Base-by-base conservation (phyloP, 1,284 basidiomycete genomes). In the Cutaneotrichosporon cutaneum region DNA sequence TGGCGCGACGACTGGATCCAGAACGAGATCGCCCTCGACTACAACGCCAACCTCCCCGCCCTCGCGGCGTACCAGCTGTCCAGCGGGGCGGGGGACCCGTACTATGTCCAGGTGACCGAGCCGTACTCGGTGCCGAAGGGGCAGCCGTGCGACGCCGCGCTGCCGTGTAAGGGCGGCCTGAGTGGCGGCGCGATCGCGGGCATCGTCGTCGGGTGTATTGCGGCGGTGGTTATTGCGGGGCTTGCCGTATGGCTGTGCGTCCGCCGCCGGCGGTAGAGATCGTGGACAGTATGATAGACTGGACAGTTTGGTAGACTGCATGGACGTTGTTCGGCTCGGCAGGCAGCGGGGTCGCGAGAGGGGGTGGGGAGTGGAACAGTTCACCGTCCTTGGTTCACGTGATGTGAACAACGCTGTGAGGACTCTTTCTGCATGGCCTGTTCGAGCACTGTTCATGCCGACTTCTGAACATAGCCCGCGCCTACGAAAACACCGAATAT, bases 11-110 rank as follows among this genome's bases (percentile, higher is more conserved):
- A 81, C 62, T 72, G 80, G 77, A 70, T 74, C 60, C 69, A 78
- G 56, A 76, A 68, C 13, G 74, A 76, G 63, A 63, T 70, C 21
- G 78, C 78, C 22, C 61, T 79, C 52, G 82, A 82, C 68, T 93
- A 94, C 76, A 91, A 90, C 68, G 90, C 92, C 1, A 91, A 92
- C 2, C 82, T 95, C 77, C 82, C 94, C 18, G 88, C 90, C 4
- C 83, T 95, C 26, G 86, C 88, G 0, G 89, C 92, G 18, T 75
- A 74, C 74, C 52, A 56, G 50, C 52, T 64, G 39, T 30, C 24
- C 8, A 48, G 50, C 16, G 74, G 74, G 57, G 62, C 56, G 21
- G 63, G 69, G 4, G 90, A 94, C 69, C 92, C 92, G 0, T 90
- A 83, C 78, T 95, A 86, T 73, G 90, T 88, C 26, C 77, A 82